Percentiles rank a stretch among this genome's conserved stretches.
These are phyloP conservation scores for Penicillium desertorum DNA, from an alignment of 495 filamentous ascomycete species.

Conservation along the genomic window DNA sequence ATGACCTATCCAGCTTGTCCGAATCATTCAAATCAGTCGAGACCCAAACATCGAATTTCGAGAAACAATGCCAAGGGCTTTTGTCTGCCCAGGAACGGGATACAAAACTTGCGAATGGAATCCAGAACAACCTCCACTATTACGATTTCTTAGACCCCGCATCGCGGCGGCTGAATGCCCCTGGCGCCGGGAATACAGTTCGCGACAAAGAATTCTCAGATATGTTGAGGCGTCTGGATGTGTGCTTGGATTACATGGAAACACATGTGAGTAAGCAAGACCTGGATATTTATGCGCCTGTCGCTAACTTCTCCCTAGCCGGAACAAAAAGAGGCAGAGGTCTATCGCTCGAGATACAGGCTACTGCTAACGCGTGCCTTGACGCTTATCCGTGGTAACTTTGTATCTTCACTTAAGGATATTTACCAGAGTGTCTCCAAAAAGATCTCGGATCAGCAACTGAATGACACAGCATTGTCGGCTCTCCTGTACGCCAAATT, in stretches of 20 bases:
- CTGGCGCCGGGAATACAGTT: constrained; percentile 79
- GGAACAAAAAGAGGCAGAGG: constrained; percentile 78
- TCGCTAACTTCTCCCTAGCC: constrained; percentile 49
- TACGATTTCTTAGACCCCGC: constrained; percentile 91
- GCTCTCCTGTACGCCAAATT: constrained; percentile 78
- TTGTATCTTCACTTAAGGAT: constrained; percentile 69
- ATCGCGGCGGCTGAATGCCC: constrained; percentile 85
- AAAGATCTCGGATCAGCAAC: constrained; percentile 65
- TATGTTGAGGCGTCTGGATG: constrained; percentile 80
- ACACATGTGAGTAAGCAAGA: constrained; percentile 59
- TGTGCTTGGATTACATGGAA: constrained; percentile 87
- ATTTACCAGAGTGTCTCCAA: constrained; percentile 68
- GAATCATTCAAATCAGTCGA: constrained; percentile 84
- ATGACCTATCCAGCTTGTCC: constrained; percentile 71
- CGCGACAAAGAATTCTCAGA: constrained; percentile 79
- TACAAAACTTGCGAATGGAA: constrained; percentile 70
- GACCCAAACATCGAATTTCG: constrained; percentile 84
- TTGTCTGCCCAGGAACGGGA: constrained; percentile 75
- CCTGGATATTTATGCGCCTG: background rate
- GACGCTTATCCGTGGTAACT: constrained; percentile 82
- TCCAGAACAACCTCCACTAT: constrained; percentile 83
- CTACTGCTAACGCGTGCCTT: constrained; percentile 69
- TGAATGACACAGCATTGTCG: constrained; percentile 76
- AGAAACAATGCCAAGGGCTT: constrained; percentile 84
- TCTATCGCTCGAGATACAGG: constrained; percentile 72